Conservation (phyloP, 108 stramenopile species). For the Nitzschia sp. region DNA sequence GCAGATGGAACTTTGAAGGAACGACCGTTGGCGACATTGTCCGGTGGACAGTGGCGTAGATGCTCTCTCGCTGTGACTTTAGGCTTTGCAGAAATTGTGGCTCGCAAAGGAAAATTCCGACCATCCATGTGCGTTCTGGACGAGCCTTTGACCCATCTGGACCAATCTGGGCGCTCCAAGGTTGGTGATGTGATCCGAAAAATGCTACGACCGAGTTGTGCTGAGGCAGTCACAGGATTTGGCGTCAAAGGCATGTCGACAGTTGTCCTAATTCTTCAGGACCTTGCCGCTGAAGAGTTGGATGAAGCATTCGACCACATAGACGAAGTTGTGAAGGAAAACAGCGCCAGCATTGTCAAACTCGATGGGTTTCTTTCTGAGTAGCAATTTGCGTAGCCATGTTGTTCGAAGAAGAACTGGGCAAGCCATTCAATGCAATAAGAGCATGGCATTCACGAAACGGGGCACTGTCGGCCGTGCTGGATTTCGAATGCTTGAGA, state of each 20-base stretch:
- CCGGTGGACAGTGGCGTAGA: slow-evolving; percentile 86
- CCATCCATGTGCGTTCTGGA: slow-evolving; percentile 74
- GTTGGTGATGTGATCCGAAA: slow-evolving; percentile 70
- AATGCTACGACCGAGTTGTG: slow-evolving; percentile 30
- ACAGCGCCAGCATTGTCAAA: slow-evolving; percentile 57
- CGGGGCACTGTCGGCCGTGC: too few relatives aligned
- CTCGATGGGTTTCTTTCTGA: slow-evolving; percentile 52
- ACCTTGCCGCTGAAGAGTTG: slow-evolving; percentile 85
- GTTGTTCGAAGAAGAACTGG: too few relatives aligned
- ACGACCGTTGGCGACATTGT: slow-evolving; percentile 70
- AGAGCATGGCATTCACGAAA: too few relatives aligned
- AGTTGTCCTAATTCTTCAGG: slow-evolving; percentile 79
- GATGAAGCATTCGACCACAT: slow-evolving; percentile 82
- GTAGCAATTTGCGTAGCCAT: too few relatives aligned
- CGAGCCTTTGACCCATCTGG: slow-evolving; percentile 85
- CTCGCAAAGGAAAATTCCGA: slow-evolving; percentile 57
- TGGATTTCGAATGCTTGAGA: too few relatives aligned
- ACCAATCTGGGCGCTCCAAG: slow-evolving; percentile 61
- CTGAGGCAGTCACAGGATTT: not conserved
- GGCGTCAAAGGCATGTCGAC: slow-evolving; percentile 47
- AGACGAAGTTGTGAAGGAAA: slow-evolving; percentile 70
- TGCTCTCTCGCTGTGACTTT: slow-evolving; percentile 76
- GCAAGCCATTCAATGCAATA: too few relatives aligned
- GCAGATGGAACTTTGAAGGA: slow-evolving; percentile 64
- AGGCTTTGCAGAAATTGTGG: slow-evolving; percentile 74